Evolutionary conservation across 352 stramenopile genomes (phyloP).

Genomic region (Phytophthora boehmeriae): DNA sequence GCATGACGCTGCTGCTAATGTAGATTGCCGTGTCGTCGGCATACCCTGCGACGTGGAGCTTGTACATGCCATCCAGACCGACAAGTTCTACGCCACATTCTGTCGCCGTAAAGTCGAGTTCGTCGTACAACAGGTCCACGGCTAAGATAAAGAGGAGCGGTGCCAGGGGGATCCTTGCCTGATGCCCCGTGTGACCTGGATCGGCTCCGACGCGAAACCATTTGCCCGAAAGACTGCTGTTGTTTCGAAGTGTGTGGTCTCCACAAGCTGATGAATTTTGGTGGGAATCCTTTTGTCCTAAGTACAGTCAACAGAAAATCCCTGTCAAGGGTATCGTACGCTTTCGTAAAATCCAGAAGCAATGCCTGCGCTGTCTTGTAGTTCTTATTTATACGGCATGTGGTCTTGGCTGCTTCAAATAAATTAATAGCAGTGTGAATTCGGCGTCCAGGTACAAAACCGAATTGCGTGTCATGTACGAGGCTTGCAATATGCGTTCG

Average conservation of each 20-base stretch:
- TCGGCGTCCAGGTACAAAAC: not conserved
- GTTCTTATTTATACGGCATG: not conserved
- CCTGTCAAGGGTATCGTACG: constrained; percentile 7
- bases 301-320: too few species aligned
- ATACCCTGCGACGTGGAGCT: constrained; percentile 1
- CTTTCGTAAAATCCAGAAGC: constrained; percentile 11
- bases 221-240: constrained; percentile 5
- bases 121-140: constrained; percentile 5
- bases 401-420: constrained; percentile 5
- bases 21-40: constrained; percentile 15
- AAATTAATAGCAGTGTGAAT: constrained; percentile 15
- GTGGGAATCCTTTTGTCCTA: constrained; percentile 7
- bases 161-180: constrained; percentile 2
- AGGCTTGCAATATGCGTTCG: not conserved
- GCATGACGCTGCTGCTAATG: not conserved
- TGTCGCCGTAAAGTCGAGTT: not conserved
- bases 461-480: not conserved
- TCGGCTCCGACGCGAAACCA: not conserved
- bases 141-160: constrained; percentile 11
- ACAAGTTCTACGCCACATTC: not conserved
- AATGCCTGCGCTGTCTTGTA: not conserved
- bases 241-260: not conserved
- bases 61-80: too few species aligned
- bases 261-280: not conserved
- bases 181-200: not conserved